Evolutionary conservation across 176 grass and related monocot genomes (phyloP).

Genomic region (Dactylis glomerata): DNA sequence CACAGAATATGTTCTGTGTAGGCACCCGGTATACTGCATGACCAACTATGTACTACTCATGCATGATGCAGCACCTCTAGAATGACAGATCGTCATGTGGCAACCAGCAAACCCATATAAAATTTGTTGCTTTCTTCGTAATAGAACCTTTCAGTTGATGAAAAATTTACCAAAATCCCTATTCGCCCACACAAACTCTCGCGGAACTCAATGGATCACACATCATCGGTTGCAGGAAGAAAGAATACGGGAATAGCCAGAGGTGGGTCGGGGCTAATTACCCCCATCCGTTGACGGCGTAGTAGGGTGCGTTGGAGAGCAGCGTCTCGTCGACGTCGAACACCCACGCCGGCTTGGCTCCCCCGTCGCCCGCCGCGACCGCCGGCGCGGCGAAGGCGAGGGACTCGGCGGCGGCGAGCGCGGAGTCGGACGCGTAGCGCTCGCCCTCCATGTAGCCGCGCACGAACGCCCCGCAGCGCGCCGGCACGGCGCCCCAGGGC

Average conservation of each 20-base stretch:
- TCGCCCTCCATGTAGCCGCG: constrained; percentile 61
- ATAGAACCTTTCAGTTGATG: not conserved
- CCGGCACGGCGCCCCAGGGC: constrained; percentile 43
- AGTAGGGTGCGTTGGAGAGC: constrained; percentile 68
- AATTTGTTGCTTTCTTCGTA: not conserved
- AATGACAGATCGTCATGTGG: not conserved
- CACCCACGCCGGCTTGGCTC: constrained; percentile 58
- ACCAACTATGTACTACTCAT: not conserved
- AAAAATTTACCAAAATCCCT: not conserved
- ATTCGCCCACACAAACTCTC: not conserved
- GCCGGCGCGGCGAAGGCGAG: constrained; percentile 57
- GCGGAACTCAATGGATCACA: not conserved
- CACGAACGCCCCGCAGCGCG: constrained; percentile 40
- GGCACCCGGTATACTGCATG: not conserved
- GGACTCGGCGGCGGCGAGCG: constrained; percentile 43
- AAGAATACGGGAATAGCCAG: too few species aligned
- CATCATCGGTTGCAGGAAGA: too few species aligned
- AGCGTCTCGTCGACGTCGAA: constrained; percentile 96
- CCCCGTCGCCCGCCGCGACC: not conserved
- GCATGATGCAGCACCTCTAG: not conserved
- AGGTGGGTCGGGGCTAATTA: constrained; percentile 20
- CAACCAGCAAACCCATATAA: not conserved
- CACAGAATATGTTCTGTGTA: not conserved
- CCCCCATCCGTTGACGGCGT: constrained; percentile 64
- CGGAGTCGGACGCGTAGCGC: constrained; percentile 69